Conservation (phyloP, 257 asterid genomes). For the Anisodus tanguticus region DNA sequence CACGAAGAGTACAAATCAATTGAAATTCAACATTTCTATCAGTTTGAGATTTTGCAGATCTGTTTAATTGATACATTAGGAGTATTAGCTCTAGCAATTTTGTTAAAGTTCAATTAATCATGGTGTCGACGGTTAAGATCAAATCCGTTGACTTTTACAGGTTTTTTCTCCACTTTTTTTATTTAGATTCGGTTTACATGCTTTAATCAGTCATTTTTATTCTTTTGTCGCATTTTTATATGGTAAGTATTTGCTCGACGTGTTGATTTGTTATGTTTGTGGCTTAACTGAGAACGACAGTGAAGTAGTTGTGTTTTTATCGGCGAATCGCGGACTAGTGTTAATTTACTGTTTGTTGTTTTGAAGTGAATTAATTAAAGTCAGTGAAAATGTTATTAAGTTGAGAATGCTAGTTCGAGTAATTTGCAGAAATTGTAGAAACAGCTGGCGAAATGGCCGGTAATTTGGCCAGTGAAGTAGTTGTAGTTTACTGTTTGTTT, state of each 20-base stretch:
- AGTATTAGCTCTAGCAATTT: background rate
- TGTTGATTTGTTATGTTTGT: background rate
- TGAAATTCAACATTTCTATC: background rate
- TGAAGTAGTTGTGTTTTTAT: background rate
- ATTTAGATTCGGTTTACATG: background rate
- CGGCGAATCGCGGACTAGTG: background rate
- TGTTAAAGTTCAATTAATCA: conserved; percentile 23
- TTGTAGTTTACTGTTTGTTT: no score
- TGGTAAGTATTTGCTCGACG: background rate
- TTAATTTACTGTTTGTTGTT: background rate
- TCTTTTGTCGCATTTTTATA: no score
- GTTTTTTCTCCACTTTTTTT: conserved; percentile 26
- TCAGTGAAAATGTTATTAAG: background rate
- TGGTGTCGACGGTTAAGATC: conserved; percentile 60
- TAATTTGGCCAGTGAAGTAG: no score
- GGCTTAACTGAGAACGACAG: background rate
- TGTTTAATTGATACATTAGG: conserved; percentile 20
- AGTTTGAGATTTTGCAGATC: conserved; percentile 33
- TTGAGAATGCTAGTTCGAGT: no score
- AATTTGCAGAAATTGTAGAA: no score
- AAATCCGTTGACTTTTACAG: conserved; percentile 74
- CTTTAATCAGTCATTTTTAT: background rate
- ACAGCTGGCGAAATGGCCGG: no score
- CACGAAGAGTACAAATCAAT: background rate
- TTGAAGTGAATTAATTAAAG: background rate